Evolutionary conservation across 129 eudicot species (phyloP), one percentile per base, ranked within the genome.

Genomic region (Erigeron canadensis): DNA sequence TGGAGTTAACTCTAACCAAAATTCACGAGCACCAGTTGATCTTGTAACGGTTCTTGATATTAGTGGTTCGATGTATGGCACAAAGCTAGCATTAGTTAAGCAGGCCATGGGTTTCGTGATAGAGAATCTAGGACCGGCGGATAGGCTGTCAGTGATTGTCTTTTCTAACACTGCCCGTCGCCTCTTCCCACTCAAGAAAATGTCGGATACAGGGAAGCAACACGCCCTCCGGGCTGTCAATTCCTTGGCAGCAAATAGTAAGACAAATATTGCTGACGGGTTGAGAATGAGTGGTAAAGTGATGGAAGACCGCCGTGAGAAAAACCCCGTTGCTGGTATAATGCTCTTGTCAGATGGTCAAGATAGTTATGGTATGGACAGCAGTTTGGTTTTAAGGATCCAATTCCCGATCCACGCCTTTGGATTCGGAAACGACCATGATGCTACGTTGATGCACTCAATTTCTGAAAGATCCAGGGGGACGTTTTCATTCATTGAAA

Each of bases 41-140:
- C 91, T 91, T 5, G 94, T 91, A 17, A 89, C 97, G 0, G 91
- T 91, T 61, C 94, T 91, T 44, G 97, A 91, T 71, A 81, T 86
- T 12, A 91, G 97, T 75, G 97, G 97, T 5, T 88, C 96, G 72
- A 91, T 91, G 97, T 81, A 89, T 2, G 97, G 97, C 10, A 85
- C 93, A 3, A 91, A 91, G 75, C 86, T 91, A 15, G 87, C 91
- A 28, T 78, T 91, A 68, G 80, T 91, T 21, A 91, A 91, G 71
- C 88, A 90, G 34, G 97, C 96, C 50, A 86, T 91, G 96, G 90
- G 93, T 23, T 88, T 91, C 56, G 94, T 91, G 73, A 87, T 91
- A 54, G 89, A 88, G 70, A 88, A 86, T 69, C 92, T 91, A 17
- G 93, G 96, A 23, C 91, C 97, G 0, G 69, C 74, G 13, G 97